phyloP scores from a whole-genome alignment of 768 basidiomycete genomes.

The Lentinula guzmanii region DNA sequence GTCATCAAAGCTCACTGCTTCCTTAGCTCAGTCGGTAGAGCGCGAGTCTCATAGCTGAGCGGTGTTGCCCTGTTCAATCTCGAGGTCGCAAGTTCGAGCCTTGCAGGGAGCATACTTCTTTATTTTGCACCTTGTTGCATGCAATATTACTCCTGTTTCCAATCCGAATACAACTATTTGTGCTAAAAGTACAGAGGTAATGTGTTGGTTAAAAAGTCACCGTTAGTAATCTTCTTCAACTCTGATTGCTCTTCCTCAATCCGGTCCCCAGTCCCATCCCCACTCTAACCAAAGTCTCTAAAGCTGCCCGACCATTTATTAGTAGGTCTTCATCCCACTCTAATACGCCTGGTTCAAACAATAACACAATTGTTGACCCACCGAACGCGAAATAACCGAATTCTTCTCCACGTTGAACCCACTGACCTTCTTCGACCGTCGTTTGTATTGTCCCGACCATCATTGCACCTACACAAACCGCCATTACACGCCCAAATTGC shows the following conservation, averaged over 20 bases:
- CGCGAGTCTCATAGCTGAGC: constrained; percentile 4
- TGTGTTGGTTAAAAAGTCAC: too few species aligned
- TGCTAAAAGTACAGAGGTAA: too few species aligned
- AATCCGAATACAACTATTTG: too few species aligned
- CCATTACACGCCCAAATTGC: constrained; percentile 88
- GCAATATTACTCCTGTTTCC: too few species aligned
- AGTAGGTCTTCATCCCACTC: constrained; percentile 91
- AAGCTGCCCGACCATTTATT: constrained; percentile 75
- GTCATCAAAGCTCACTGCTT: neutral
- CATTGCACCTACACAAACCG: constrained; percentile 90
- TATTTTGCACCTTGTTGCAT: too few species aligned
- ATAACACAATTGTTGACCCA: constrained; percentile 89
- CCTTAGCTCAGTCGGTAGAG: constrained; percentile 5
- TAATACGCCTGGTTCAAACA: constrained; percentile 82
- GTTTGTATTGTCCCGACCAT: constrained; percentile 90
- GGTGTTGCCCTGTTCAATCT: neutral
- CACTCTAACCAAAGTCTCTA: constrained; percentile 86
- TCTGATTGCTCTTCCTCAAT: neutral
- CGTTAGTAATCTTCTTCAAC: too few species aligned
- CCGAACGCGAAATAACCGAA: constrained; percentile 96
- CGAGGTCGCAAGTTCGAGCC: constrained; percentile 5
- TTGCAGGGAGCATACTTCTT: neutral
- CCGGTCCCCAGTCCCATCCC: constrained; percentile 75
- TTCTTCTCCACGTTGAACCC: constrained; percentile 80
- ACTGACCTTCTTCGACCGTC: constrained; percentile 80